Evolutionary conservation across 495 filamentous ascomycete genomes (phyloP).

Genomic region (Lentithecium fluviatile): DNA sequence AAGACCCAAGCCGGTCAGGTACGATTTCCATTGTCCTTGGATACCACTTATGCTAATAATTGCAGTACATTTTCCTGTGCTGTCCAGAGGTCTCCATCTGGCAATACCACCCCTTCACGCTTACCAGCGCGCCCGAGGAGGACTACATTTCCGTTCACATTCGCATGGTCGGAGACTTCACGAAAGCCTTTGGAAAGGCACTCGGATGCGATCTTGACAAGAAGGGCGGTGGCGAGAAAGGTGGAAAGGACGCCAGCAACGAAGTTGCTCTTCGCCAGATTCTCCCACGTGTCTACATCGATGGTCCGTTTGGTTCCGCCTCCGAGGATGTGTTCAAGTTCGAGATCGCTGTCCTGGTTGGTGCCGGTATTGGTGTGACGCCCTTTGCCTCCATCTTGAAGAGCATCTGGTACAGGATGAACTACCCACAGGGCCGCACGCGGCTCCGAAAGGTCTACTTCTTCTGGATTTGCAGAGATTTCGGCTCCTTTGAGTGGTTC

Average conservation of each 20-base stretch:
- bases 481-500: constrained; percentile 81
- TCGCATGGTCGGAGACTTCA: constrained; percentile 70
- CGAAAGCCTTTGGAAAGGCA: constrained; percentile 59
- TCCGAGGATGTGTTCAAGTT: constrained; percentile 79
- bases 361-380: constrained; percentile 72
- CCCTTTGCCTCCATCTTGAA: constrained; percentile 77
- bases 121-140: constrained; percentile 77
- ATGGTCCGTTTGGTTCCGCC: constrained; percentile 75
- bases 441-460: constrained; percentile 77
- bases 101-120: constrained; percentile 78
- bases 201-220: constrained; percentile 68
- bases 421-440: constrained; percentile 73
- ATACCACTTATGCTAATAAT: constrained; percentile 9
- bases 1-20: constrained; percentile 72
- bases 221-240: constrained; percentile 45
- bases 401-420: constrained; percentile 85
- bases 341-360: constrained; percentile 66
- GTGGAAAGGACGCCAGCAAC: constrained; percentile 54
- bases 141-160: constrained; percentile 81
- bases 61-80: constrained; percentile 72
- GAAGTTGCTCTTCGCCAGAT: constrained; percentile 69
- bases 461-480: constrained; percentile 81
- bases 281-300: constrained; percentile 71
- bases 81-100: constrained; percentile 76
- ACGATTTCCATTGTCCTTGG: constrained; percentile 1